A percentile compares a stretch with the other conserved stretches of the same genome.
Evolutionary conservation across 2,329 filamentous ascomycete genomes (phyloP).

Genomic region (Colletotrichum liaoningense): DNA sequence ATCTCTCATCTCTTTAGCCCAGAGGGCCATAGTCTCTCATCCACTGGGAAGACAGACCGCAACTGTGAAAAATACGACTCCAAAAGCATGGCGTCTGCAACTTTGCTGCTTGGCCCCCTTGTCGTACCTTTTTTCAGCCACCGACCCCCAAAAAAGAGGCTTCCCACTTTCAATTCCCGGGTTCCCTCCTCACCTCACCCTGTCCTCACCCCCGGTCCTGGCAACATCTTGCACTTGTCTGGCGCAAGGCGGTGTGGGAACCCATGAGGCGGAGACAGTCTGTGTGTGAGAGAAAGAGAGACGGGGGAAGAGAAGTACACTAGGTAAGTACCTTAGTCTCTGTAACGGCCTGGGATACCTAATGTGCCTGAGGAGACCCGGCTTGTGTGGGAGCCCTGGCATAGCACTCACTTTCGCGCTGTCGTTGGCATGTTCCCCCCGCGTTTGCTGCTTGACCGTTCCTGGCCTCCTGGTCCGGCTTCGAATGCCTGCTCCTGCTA

Average conservation of each 20-base stretch:
- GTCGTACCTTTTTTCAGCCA: slow-evolving; percentile 18
- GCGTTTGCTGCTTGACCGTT: slow-evolving; percentile 21
- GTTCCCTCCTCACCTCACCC: slow-evolving; percentile 19
- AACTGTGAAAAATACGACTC: neutral
- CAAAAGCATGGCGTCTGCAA: neutral
- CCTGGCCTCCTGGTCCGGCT: slow-evolving; percentile 6
- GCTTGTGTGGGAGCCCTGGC: slow-evolving; percentile 13
- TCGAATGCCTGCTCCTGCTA: slow-evolving; percentile 13
- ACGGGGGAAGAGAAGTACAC: neutral
- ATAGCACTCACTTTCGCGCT: slow-evolving; percentile 19
- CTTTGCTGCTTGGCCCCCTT: neutral
- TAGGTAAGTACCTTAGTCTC: too few species aligned
- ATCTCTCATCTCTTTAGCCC: neutral
- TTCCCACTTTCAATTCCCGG: slow-evolving; percentile 27
- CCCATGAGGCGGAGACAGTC: neutral
- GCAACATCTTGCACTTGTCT: slow-evolving; percentile 19
- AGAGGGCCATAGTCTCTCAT: neutral
- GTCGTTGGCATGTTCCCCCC: slow-evolving; percentile 25
- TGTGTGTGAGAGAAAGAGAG: neutral
- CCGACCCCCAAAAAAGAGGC: slow-evolving; percentile 9
- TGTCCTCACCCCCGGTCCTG: slow-evolving; percentile 11
- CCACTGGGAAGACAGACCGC: slow-evolving; percentile 1
- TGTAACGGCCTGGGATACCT: neutral
- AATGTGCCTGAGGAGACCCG: neutral
- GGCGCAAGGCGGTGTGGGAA: slow-evolving; percentile 32